A percentile compares a stretch with the other conserved stretches of the same genome.
These are phyloP conservation scores for Sphagnum contortum DNA, from an alignment of 225 moss, liverwort and hornwort genomes.

Conservation along the genomic window DNA sequence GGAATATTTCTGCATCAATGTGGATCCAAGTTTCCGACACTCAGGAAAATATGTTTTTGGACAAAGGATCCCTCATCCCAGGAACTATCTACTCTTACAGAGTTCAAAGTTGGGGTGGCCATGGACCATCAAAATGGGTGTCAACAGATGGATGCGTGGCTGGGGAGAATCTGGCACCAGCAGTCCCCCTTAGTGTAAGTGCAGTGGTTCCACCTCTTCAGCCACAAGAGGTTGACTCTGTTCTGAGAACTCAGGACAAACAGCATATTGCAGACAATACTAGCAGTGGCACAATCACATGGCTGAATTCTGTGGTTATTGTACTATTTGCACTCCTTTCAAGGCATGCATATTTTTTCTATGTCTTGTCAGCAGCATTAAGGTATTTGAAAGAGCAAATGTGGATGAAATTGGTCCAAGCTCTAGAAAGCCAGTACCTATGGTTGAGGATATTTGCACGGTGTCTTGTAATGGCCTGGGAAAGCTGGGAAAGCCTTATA, in stretches of 20 bases:
- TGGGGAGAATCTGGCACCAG: slow-evolving; percentile 2
- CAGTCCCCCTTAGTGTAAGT: slow-evolving; percentile 4
- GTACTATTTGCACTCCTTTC: slow-evolving; percentile 36
- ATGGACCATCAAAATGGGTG: slow-evolving; percentile 39
- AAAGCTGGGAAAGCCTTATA: too few relatives aligned
- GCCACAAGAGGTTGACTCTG: too few relatives aligned
- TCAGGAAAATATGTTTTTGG: slow-evolving; percentile 27
- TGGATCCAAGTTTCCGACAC: slow-evolving; percentile 35
- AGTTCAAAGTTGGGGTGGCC: slow-evolving; percentile 44
- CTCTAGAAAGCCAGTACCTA: slow-evolving; percentile 35
- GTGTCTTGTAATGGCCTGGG: slow-evolving; percentile 18
- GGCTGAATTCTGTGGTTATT: slow-evolving; percentile 37
- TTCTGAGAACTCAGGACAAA: too few relatives aligned
- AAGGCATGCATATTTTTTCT: slow-evolving; percentile 42
- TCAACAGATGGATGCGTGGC: slow-evolving; percentile 30
- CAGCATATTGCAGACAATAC: neutral
- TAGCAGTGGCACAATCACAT: slow-evolving; percentile 25
- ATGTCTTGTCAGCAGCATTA: slow-evolving; percentile 37
- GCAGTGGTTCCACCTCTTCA: slow-evolving; percentile 4
- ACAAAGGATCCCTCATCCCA: slow-evolving; percentile 26
- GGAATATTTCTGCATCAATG: slow-evolving; percentile 38
- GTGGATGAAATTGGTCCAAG: slow-evolving; percentile 17
- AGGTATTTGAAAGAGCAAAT: slow-evolving; percentile 24
- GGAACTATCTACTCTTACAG: slow-evolving; percentile 35
- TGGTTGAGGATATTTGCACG: slow-evolving; percentile 37